A percentile compares a stretch with the other conserved stretches of the same genome.
phyloP scores from a whole-genome alignment of 257 asterid species.

The Penstemon davidsonii region DNA sequence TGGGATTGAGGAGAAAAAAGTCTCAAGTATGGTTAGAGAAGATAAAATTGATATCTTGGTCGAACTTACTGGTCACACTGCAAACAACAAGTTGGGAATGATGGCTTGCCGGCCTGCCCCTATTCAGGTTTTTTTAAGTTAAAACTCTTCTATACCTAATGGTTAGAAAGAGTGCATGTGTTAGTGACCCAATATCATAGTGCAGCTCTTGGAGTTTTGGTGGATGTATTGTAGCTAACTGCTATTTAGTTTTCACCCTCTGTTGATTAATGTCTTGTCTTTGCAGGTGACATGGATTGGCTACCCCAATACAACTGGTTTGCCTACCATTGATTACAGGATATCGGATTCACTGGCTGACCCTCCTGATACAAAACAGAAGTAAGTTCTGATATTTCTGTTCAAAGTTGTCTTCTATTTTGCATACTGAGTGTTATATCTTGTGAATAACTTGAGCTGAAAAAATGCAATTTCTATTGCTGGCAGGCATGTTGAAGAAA shows the following conservation, averaged over 20 bases:
- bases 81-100: conserved; percentile 97
- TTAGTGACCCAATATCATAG: too few species aligned
- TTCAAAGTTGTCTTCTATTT: conserved; percentile 1
- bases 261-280: conserved; percentile 27
- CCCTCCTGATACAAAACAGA: conserved; percentile 77
- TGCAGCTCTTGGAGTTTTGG: background rate
- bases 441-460: conserved; percentile 23
- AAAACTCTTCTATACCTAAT: background rate
- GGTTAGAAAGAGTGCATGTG: too few species aligned
- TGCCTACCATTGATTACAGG: conserved; percentile 95
- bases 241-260: conserved; percentile 12
- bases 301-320: conserved; percentile 97
- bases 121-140: conserved; percentile 67
- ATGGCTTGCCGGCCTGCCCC: conserved; percentile 99
- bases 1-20: conserved; percentile 93
- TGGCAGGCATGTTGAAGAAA: conserved; percentile 95
- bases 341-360: conserved; percentile 88
- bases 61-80: conserved; percentile 99
- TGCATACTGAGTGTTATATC: conserved; percentile 10
- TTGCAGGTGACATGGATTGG: conserved; percentile 99
- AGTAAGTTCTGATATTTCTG: conserved; percentile 35
- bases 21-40: conserved; percentile 85
- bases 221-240: background rate
- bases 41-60: conserved; percentile 94
- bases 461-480: conserved; percentile 24